A percentile compares a stretch with the other conserved stretches of the same genome.
These are phyloP conservation scores for Penicillium olsonii DNA, from an alignment of 2,329 filamentous ascomycete genomes.

Conservation along the genomic window DNA sequence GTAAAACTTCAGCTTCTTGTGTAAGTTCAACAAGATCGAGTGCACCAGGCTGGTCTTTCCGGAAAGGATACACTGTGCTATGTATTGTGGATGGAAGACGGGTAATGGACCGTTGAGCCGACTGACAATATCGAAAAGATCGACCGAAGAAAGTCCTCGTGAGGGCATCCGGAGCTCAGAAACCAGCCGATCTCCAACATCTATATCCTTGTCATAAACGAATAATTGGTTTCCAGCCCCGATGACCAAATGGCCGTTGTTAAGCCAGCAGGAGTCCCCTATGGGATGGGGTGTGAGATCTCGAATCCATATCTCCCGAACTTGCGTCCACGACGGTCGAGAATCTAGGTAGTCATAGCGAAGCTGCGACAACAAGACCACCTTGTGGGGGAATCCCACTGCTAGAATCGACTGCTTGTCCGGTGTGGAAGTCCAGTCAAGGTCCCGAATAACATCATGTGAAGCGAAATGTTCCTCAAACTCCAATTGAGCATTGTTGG, in stretches of 20 bases:
- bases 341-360: slow-evolving; percentile 89
- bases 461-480: slow-evolving; percentile 73
- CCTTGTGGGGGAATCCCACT: slow-evolving; percentile 86
- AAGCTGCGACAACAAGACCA: slow-evolving; percentile 80
- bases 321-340: slow-evolving; percentile 83
- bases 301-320: slow-evolving; percentile 78
- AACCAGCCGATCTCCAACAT: slow-evolving; percentile 62
- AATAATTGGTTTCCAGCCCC: slow-evolving; percentile 91
- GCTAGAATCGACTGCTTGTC: slow-evolving; percentile 86
- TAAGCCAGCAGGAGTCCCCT: slow-evolving; percentile 89
- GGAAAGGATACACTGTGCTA: slow-evolving; percentile 81
- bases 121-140: slow-evolving; percentile 80
- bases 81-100: slow-evolving; percentile 87
- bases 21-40: slow-evolving; percentile 69
- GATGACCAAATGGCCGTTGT: slow-evolving; percentile 80
- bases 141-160: slow-evolving; percentile 54
- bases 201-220: slow-evolving; percentile 75
- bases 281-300: slow-evolving; percentile 86
- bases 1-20: slow-evolving; percentile 78
- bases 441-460: slow-evolving; percentile 75
- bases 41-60: slow-evolving; percentile 75
- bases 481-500: slow-evolving; percentile 76
- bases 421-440: slow-evolving; percentile 92
- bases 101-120: slow-evolving; percentile 84
- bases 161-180: slow-evolving; percentile 55